Base-by-base conservation (phyloP, 2,329 filamentous ascomycete genomes). In the Sporothrix schenckii region DNA sequence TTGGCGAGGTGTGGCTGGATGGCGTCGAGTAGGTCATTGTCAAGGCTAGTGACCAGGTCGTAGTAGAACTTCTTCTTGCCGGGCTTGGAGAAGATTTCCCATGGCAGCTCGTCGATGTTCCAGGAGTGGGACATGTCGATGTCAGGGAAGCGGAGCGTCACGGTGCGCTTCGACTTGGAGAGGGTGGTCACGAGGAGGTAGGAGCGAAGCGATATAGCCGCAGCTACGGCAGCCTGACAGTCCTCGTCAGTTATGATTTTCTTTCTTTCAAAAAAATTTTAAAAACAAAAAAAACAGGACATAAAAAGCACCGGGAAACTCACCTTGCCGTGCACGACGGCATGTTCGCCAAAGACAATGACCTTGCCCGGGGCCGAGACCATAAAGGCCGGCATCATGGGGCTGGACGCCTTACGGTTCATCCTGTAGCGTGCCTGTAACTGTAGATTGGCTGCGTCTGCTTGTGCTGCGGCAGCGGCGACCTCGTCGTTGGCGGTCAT, bases 361-460 rank as follows among this genome's bases (percentile, higher is more conserved):
- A 97, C 95, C 80, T 99, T 99, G 74, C 94, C 96, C 0, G 95
- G 95, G 2, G 96, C 94, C 19, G 95, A 98, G 70, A 98, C 94
- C 92, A 99, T 97, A 79, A 99, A 99, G 72, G 94, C 84, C 56
- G 94, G 94, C 81, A 95, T 88, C 88, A 90, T 88, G 3, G 88
- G 88, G 70, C 82, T 87, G 13, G 88, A 90, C 72, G 83, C 81
- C 75, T 87, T 89, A 78, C 88, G 86, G 65, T 81, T 79, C 76
- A 82, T 77, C 74, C 76, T 84, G 30, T 68, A 65, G 21, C 61
- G 61, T 14, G 41, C 30, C 72, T 79, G 76, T 67, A 80, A 79
- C 70, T 80, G 75, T 67, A 76, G 19, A n/a, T 66, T 71, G 72
- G 79, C 70, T 71, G 56, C 41, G 49, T 75, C 53, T 78, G 72